A percentile compares a stretch with the other conserved stretches of the same genome.
phyloP scores from a whole-genome alignment of 176 grass and related monocot species.

The Rhipidocladum racemiflorum region DNA sequence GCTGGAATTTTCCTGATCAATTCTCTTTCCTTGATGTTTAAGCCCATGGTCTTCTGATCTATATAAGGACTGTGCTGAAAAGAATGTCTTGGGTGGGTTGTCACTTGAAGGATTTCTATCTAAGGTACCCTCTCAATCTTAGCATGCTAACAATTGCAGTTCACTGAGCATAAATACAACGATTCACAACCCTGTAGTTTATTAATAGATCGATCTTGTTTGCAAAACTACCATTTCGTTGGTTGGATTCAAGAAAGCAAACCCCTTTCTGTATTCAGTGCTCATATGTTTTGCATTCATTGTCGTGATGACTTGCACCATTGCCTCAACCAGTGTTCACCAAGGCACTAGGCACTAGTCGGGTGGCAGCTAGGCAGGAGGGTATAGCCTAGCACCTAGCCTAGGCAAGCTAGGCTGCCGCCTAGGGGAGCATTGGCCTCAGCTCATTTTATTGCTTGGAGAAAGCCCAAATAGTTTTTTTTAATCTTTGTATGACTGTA shows the following conservation, averaged over 20 bases:
- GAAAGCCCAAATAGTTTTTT: constrained; percentile 40
- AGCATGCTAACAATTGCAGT: neutral
- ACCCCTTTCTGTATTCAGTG: neutral
- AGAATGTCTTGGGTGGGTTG: neutral
- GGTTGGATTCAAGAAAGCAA: neutral
- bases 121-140: neutral
- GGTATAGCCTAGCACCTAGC: no score
- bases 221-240: neutral
- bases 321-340: no score
- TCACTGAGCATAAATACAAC: neutral
- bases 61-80: no score
- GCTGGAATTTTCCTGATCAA: neutral
- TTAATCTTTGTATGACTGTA: neutral
- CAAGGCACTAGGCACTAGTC: no score
- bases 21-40: constrained; percentile 1
- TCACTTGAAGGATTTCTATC: constrained; percentile 86
- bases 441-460: neutral
- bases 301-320: neutral
- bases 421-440: no score
- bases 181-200: neutral
- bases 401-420: no score
- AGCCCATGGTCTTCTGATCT: constrained; percentile 71
- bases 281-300: neutral
- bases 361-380: no score
- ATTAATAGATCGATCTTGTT: neutral